Evolutionary conservation across 805 yeast species (phyloP).

Genomic region (Saturnispora diversa): DNA sequence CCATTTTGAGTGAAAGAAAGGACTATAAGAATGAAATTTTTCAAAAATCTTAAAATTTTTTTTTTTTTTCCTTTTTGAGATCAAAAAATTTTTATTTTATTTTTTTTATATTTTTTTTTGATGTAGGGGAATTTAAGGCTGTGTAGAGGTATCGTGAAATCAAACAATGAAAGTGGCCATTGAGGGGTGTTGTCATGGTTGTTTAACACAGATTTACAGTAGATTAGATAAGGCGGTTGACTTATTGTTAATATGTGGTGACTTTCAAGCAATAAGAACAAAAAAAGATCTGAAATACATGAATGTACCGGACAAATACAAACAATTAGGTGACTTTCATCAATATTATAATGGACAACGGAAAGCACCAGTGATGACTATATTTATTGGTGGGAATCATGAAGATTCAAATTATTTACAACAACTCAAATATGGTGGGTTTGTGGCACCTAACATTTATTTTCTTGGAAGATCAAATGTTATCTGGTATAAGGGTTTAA

Average conservation of each 20-base stretch:
- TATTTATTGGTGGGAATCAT: slow-evolving; percentile 93
- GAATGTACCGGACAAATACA: slow-evolving; percentile 74
- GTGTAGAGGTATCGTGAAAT: too few relatives aligned
- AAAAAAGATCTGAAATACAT: slow-evolving; percentile 57
- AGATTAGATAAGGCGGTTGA: slow-evolving; percentile 34
- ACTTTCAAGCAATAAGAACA: slow-evolving; percentile 75
- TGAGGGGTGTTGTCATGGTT: slow-evolving; percentile 91
- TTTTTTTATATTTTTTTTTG: too few relatives aligned
- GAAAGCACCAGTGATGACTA: slow-evolving; percentile 65
- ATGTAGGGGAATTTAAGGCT: too few relatives aligned
- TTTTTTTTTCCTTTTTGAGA: neutral
- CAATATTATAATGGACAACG: slow-evolving; percentile 54
- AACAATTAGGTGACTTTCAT: slow-evolving; percentile 69
- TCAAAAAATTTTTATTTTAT: neutral
- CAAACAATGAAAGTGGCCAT: slow-evolving; percentile 54
- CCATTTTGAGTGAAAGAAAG: slow-evolving; percentile 13
- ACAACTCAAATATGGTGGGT: slow-evolving; percentile 79
- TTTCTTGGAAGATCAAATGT: slow-evolving; percentile 74
- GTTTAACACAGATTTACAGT: slow-evolving; percentile 50
- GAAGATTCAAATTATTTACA: slow-evolving; percentile 75
- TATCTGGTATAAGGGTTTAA: slow-evolving; percentile 64
- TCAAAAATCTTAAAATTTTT: slow-evolving; percentile 6
- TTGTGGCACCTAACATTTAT: slow-evolving; percentile 84
- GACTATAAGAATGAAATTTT: slow-evolving; percentile 1
- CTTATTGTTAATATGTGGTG: slow-evolving; percentile 77